Conservation (phyloP, 2,329 filamentous ascomycete species). For the Colletotrichum endophyticum region DNA sequence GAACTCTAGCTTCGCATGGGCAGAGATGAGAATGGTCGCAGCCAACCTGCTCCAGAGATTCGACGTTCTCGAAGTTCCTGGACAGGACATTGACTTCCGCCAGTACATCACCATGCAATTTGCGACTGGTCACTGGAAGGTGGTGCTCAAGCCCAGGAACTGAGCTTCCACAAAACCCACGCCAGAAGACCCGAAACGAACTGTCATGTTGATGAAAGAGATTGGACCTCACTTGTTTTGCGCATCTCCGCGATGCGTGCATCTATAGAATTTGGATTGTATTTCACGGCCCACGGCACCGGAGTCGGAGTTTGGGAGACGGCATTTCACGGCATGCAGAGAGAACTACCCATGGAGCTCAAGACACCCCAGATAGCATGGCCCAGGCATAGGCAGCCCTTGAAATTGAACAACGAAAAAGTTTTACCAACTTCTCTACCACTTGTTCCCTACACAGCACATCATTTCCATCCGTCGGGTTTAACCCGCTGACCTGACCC, state of each 20-base stretch:
- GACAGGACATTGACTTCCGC: constrained; percentile 25
- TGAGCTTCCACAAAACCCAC: neutral
- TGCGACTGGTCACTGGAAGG: constrained; percentile 30
- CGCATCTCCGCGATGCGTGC: neutral
- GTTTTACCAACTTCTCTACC: neutral
- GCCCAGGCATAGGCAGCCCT: neutral
- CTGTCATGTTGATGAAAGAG: neutral
- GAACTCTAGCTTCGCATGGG: constrained; percentile 25
- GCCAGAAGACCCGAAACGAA: too few relatives aligned
- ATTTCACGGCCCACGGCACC: neutral
- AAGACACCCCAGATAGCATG: neutral
- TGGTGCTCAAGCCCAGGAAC: constrained; percentile 34
- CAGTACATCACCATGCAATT: constrained; percentile 30
- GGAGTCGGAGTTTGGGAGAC: neutral
- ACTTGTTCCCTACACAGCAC: neutral
- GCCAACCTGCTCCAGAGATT: constrained; percentile 26
- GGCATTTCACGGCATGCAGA: neutral
- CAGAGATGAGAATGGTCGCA: constrained; percentile 27
- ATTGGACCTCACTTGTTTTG: neutral
- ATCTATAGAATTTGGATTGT: neutral
- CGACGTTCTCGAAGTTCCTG: constrained; percentile 24
- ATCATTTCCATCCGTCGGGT: neutral
- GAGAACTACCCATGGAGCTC: neutral
- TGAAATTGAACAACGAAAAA: neutral
- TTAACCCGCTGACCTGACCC: neutral